Evolutionary conservation across 139 green algal genomes (phyloP).

Genomic region (Coelastrella sp.): DNA sequence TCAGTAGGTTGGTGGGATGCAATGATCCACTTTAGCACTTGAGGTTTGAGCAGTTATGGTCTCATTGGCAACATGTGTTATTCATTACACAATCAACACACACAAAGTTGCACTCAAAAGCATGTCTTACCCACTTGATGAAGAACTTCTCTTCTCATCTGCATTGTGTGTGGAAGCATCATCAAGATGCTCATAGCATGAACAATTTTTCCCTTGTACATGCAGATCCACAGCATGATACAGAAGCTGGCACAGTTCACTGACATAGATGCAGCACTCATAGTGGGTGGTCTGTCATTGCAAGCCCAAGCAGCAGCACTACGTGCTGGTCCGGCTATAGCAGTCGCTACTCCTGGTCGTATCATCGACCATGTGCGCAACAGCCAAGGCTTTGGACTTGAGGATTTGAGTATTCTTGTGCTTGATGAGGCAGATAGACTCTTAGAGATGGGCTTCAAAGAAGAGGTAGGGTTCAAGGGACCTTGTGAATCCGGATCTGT

Average conservation of each 20-base stretch:
- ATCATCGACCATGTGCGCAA: conserved; percentile 94
- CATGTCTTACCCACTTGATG: too few species aligned
- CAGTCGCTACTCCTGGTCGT: conserved; percentile 92
- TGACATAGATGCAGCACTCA: conserved; percentile 87
- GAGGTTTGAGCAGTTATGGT: background rate
- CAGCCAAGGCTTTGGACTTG: conserved; percentile 78
- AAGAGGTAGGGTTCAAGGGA: conserved; percentile 73
- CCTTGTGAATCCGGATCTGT: too few species aligned
- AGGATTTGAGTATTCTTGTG: conserved; percentile 92
- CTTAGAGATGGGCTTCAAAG: conserved; percentile 91
- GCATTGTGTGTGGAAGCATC: too few species aligned
- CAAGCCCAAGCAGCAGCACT: conserved; percentile 87
- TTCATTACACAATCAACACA: too few species aligned
- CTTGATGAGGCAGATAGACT: conserved; percentile 97
- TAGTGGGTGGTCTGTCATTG: conserved; percentile 94
- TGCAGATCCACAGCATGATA: conserved; percentile 94
- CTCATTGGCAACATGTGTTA: too few species aligned
- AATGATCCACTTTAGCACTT: too few species aligned
- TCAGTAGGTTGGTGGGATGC: too few species aligned
- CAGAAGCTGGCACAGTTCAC: conserved; percentile 95
- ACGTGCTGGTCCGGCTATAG: conserved; percentile 83
- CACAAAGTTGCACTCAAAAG: too few species aligned
- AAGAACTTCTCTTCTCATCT: too few species aligned
- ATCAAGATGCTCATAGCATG: too few species aligned
- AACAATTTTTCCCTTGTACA: too few species aligned